Percentiles rank a stretch among this genome's conserved stretches.
phyloP scores from a whole-genome alignment of 805 yeast genomes.

The Candida maris region DNA sequence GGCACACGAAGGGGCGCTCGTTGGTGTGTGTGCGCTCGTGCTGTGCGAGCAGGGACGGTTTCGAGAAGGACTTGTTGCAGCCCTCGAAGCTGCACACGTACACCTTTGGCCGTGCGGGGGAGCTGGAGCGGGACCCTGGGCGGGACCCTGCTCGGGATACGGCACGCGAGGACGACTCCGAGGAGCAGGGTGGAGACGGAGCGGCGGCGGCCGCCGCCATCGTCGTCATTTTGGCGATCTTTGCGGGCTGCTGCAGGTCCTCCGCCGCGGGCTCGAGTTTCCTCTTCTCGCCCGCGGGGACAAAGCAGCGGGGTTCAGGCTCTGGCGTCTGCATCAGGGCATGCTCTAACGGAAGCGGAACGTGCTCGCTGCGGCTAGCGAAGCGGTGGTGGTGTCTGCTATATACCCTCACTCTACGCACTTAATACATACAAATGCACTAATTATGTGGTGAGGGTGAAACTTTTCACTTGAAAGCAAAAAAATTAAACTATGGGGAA shows the following conservation, averaged over 20 bases:
- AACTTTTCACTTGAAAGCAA: too few relatives aligned
- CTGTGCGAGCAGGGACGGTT: constrained; percentile 81
- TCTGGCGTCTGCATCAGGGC: not conserved
- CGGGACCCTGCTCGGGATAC: constrained; percentile 10
- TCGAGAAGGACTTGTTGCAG: constrained; percentile 72
- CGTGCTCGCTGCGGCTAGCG: too few relatives aligned
- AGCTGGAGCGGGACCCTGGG: constrained; percentile 30
- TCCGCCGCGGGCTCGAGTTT: too few relatives aligned
- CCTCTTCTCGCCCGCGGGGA: too few relatives aligned
- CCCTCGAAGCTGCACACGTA: constrained; percentile 61
- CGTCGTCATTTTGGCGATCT: not conserved
- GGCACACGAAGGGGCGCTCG: constrained; percentile 73
- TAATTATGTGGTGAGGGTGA: too few relatives aligned
- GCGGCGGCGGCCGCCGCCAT: not conserved
- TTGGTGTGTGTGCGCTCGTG: constrained; percentile 76
- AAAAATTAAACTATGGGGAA: too few relatives aligned
- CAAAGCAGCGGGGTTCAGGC: not conserved
- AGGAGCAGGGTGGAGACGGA: not conserved
- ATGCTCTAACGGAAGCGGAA: not conserved
- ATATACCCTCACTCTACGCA: too few relatives aligned
- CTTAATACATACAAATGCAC: too few relatives aligned
- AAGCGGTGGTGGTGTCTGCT: too few relatives aligned
- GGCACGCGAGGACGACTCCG: not conserved
- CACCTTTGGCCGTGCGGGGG: constrained; percentile 50
- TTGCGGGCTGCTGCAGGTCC: too few relatives aligned